These are phyloP conservation scores for Sesbania bispinosa DNA, from an alignment of 306 rosid genomes.

Conservation along the genomic window DNA sequence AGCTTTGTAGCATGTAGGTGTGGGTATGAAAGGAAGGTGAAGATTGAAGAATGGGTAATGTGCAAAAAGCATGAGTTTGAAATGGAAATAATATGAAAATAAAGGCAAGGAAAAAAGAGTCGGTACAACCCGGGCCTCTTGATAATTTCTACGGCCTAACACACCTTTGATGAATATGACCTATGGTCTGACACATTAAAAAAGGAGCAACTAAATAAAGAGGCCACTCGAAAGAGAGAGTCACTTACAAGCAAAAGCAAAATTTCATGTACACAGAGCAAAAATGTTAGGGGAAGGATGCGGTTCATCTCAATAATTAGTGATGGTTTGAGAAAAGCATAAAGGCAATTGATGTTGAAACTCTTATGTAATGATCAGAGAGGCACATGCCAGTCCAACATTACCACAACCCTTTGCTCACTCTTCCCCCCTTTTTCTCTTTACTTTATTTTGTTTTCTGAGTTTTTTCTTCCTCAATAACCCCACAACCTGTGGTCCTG, in stretches of 20 bases:
- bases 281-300: conserved; percentile 47
- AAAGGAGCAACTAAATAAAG: conserved; percentile 19
- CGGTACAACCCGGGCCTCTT: conserved; percentile 20
- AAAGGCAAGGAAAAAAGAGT: neutral
- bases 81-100: neutral
- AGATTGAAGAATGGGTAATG: neutral
- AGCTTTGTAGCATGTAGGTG: neutral
- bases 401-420: conserved; percentile 36
- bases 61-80: neutral
- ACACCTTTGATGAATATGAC: conserved; percentile 44
- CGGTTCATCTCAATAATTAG: conserved; percentile 76
- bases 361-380: conserved; percentile 58
- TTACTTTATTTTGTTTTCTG: neutral
- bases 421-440: neutral
- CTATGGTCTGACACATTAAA: conserved; percentile 43
- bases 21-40: neutral
- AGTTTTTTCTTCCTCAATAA: conserved; percentile 16
- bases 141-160: conserved; percentile 43
- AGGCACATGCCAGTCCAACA: conserved; percentile 74
- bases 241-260: conserved; percentile 41
- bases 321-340: conserved; percentile 47
- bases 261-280: conserved; percentile 41
- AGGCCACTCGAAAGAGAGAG: conserved; percentile 30
- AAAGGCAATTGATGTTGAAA: conserved; percentile 71
- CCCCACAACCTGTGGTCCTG: conserved; percentile 73